Evolutionary conservation across 371 early-diverging fungal genomes (phyloP).

Genomic region (Sporodiniella umbellata): DNA sequence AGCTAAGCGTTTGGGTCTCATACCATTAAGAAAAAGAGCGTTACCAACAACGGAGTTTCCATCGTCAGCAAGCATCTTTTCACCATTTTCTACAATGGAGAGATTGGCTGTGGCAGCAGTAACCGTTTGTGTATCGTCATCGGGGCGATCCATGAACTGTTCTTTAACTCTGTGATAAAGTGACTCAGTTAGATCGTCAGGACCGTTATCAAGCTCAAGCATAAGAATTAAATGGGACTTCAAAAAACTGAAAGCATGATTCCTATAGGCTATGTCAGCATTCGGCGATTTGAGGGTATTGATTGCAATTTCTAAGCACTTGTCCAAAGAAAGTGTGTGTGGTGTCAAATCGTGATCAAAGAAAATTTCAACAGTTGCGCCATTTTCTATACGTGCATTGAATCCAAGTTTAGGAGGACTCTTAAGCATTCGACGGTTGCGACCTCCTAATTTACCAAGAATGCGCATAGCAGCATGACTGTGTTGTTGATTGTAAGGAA

Average conservation of each 20-base stretch:
- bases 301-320: slow-evolving; percentile 55
- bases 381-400: slow-evolving; percentile 49
- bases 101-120: not conserved
- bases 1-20: slow-evolving; percentile 39
- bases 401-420: slow-evolving; percentile 59
- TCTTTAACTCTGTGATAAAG: slow-evolving; percentile 42
- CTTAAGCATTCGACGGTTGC: slow-evolving; percentile 77
- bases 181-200: slow-evolving; percentile 43
- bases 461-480: slow-evolving; percentile 89
- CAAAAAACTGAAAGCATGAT: slow-evolving; percentile 74
- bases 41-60: slow-evolving; percentile 36
- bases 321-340: slow-evolving; percentile 53
- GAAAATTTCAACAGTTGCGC: slow-evolving; percentile 58
- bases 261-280: slow-evolving; percentile 48
- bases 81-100: slow-evolving; percentile 1
- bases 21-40: slow-evolving; percentile 23
- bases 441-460: slow-evolving; percentile 96
- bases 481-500: slow-evolving; percentile 79
- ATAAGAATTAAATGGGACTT: slow-evolving; percentile 67
- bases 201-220: slow-evolving; percentile 64
- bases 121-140: slow-evolving; percentile 1
- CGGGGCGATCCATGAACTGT: slow-evolving; percentile 13
- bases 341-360: slow-evolving; percentile 59
- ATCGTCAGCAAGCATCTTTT: slow-evolving; percentile 1
- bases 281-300: slow-evolving; percentile 55